Base-by-base conservation (phyloP, 129 eudicot genomes). In the Cynara cardunculus region DNA sequence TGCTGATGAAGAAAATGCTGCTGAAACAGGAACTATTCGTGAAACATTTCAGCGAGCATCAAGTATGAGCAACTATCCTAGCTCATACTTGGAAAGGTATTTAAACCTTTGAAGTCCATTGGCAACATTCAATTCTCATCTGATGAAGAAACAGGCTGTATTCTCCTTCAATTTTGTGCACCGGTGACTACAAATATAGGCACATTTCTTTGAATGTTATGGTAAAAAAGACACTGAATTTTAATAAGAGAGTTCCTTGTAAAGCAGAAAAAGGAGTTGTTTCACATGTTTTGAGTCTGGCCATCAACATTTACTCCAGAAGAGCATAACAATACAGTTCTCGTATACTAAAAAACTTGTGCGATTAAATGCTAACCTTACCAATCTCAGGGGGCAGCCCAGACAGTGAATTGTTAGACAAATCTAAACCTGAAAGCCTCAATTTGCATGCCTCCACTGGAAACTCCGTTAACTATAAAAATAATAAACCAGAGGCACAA, bases 341-440 rank as follows among this genome's bases (percentile, higher is more conserved):
- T 32, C 49, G 1, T 72, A 46, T 80, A 44, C 79, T 18, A 73
- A 28, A 27, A 46, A 9, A 61, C 70, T 77, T 12, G 26, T 34
- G 32, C 24, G 7, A 85, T n/a, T 27, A 78, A 73, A 75, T 73
- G 87, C 84, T 83, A 78, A 84, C 85, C 92, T 87, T 88, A 96
- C 98, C 99, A 66, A 96, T 92, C 89, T 96, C 89, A 80, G 91
- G 88, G 68, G 99, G 99, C 74, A 96, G 86, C 37, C 99, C 92
- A 75, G 99, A 92, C 22, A 96, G 86, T 53, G 98, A 89, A 85
- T 96, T 96, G 84, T 96, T 96, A 21, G 99, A 96, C 73, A 96
- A 78, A 87, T 96, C 98, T 59, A 96, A 89, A 59, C 91, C 89
- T 32, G 92, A 90, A 73, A 96, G 91, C 59, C 44, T 89, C 87